Evolutionary conservation across 495 filamentous ascomycete genomes (phyloP).

Genomic region (Rostrohypoxylon terebratum): DNA sequence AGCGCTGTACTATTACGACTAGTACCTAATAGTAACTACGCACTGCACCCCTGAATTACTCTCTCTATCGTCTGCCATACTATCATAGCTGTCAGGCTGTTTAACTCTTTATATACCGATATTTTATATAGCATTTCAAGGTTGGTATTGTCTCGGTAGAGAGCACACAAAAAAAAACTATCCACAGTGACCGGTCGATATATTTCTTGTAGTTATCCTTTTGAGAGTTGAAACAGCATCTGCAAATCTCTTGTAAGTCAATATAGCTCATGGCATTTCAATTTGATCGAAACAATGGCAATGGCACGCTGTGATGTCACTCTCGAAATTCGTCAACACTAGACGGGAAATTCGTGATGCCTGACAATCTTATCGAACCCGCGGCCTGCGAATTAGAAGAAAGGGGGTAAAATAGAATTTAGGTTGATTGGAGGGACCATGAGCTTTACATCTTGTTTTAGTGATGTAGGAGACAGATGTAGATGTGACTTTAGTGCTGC

Average conservation of each 20-base stretch:
- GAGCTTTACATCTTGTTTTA: background rate
- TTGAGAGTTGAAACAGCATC: too few relatives aligned
- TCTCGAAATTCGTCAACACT: background rate
- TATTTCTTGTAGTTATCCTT: background rate
- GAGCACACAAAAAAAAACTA: background rate
- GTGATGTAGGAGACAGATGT: constrained; percentile 21
- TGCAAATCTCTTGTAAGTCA: background rate
- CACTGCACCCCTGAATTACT: constrained; percentile 15
- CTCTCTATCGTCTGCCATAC: background rate
- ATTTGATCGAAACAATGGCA: background rate
- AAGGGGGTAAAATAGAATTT: background rate
- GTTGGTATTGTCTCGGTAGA: background rate
- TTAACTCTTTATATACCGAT: background rate
- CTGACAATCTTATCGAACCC: constrained; percentile 5
- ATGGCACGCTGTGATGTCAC: constrained; percentile 36
- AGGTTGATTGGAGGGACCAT: constrained; percentile 8
- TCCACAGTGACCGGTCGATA: background rate
- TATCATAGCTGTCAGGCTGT: too few relatives aligned
- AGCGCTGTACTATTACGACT: background rate
- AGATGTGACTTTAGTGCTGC: constrained; percentile 12
- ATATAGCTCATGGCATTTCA: constrained; percentile 1
- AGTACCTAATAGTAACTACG: background rate
- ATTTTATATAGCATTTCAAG: background rate
- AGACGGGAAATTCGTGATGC: constrained; percentile 1
- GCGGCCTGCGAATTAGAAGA: background rate